phyloP scores from a whole-genome alignment of 495 filamentous ascomycete species.

The Xylaria grammica region DNA sequence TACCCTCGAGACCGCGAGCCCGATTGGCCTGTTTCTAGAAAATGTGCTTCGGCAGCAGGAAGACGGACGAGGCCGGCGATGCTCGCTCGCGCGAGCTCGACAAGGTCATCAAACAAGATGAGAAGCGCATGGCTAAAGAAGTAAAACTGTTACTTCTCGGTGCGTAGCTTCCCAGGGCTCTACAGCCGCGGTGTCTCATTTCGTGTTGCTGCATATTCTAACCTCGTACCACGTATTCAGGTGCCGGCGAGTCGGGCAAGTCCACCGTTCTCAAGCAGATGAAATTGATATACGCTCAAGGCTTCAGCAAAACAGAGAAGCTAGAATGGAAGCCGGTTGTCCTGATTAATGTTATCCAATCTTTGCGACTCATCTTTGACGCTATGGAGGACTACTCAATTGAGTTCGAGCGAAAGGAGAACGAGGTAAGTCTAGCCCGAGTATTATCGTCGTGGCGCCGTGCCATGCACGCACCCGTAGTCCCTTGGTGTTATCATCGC shows the following conservation, averaged over 20 bases:
- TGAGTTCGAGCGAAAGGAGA: conserved; percentile 74
- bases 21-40: conserved; percentile 7
- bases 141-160: conserved; percentile 86
- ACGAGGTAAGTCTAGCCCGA: conserved; percentile 65
- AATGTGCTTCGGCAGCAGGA: conserved; percentile 69
- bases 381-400: conserved; percentile 90
- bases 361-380: conserved; percentile 87
- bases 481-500: conserved; percentile 26
- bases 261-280: conserved; percentile 99
- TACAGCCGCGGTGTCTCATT: conserved; percentile 24
- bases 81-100: conserved; percentile 72
- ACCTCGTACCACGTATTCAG: conserved; percentile 52
- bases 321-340: conserved; percentile 93
- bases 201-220: conserved; percentile 32
- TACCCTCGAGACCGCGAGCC: conserved; percentile 11
- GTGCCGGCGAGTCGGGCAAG: conserved; percentile 96
- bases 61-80: conserved; percentile 52
- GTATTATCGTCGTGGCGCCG: background rate
- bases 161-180: conserved; percentile 47
- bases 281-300: conserved; percentile 95
- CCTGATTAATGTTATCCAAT: conserved; percentile 88
- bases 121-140: conserved; percentile 77
- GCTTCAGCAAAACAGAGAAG: conserved; percentile 89
- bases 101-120: conserved; percentile 75
- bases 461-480: background rate